These are phyloP conservation scores for Sarocladium kiliense DNA, from an alignment of 2,329 filamentous ascomycete species.

Conservation along the genomic window DNA sequence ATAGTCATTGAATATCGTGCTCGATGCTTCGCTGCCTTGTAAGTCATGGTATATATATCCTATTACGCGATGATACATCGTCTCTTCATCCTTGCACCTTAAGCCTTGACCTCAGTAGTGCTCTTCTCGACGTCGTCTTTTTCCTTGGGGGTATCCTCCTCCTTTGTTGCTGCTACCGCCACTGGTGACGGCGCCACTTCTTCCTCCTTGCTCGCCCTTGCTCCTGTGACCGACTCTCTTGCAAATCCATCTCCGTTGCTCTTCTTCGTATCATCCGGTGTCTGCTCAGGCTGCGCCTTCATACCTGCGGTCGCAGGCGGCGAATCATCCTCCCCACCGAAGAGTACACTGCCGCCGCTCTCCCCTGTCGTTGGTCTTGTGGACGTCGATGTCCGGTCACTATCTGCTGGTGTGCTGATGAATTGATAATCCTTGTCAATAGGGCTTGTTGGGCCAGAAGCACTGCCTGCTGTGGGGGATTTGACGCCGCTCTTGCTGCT, in stretches of 20 bases:
- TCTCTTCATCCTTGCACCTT: background rate
- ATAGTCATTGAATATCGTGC: too few relatives aligned
- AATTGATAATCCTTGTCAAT: conserved; percentile 34
- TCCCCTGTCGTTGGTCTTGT: conserved; percentile 1
- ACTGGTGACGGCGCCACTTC: background rate
- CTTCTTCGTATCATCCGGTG: background rate
- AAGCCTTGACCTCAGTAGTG: background rate
- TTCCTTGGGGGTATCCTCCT: conserved; percentile 5
- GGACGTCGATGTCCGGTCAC: background rate
- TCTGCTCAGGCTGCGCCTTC: too few relatives aligned
- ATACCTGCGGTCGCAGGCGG: background rate
- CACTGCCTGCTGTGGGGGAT: conserved; percentile 9
- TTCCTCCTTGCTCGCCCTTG: conserved; percentile 1
- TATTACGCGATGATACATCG: background rate
- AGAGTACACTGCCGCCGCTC: conserved; percentile 1
- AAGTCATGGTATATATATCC: conserved; percentile 2
- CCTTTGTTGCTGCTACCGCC: background rate
- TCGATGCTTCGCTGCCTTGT: too few relatives aligned
- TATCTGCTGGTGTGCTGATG: conserved; percentile 16
- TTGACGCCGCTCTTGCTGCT: conserved; percentile 21
- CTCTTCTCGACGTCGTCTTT: background rate
- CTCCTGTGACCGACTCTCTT: background rate
- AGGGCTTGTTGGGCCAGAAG: conserved; percentile 28
- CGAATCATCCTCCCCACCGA: background rate
- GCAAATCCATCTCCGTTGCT: background rate